phyloP scores from a whole-genome alignment of 176 grass and related monocot species.

The Saccharum officinarum region DNA sequence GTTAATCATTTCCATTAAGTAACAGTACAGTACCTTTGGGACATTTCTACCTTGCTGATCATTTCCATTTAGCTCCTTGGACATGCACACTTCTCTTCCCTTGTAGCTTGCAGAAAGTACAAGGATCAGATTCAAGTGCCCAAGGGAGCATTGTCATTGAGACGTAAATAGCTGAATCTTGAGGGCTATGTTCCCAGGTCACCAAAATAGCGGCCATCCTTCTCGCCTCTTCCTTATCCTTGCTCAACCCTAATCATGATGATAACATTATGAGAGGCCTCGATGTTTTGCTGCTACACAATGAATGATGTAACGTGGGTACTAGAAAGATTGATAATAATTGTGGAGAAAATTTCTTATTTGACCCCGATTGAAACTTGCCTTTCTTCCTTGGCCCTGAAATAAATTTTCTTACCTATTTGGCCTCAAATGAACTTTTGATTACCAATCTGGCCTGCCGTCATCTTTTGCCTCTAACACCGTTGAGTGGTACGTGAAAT shows the following conservation, averaged over 20 bases:
- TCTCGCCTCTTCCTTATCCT: background rate
- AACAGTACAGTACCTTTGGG: background rate
- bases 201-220: slow-evolving; percentile 8
- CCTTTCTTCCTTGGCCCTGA: too few relatives aligned
- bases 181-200: background rate
- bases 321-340: background rate
- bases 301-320: background rate
- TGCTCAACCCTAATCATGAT: slow-evolving; percentile 5
- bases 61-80: slow-evolving; percentile 27
- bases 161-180: background rate
- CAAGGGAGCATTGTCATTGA: slow-evolving; percentile 6
- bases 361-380: too few relatives aligned
- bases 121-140: background rate
- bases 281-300: slow-evolving; percentile 1
- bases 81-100: background rate
- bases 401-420: too few relatives aligned
- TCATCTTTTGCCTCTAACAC: too few relatives aligned
- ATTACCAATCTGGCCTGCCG: too few relatives aligned
- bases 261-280: slow-evolving; percentile 9
- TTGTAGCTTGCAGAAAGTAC: background rate
- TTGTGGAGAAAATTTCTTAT: too few relatives aligned
- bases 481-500: too few relatives aligned
- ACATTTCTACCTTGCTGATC: background rate
- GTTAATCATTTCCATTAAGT: background rate
- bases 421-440: too few relatives aligned